These are phyloP conservation scores for Globisporangium takayamanum DNA, from an alignment of 352 stramenopile species.

Conservation along the genomic window DNA sequence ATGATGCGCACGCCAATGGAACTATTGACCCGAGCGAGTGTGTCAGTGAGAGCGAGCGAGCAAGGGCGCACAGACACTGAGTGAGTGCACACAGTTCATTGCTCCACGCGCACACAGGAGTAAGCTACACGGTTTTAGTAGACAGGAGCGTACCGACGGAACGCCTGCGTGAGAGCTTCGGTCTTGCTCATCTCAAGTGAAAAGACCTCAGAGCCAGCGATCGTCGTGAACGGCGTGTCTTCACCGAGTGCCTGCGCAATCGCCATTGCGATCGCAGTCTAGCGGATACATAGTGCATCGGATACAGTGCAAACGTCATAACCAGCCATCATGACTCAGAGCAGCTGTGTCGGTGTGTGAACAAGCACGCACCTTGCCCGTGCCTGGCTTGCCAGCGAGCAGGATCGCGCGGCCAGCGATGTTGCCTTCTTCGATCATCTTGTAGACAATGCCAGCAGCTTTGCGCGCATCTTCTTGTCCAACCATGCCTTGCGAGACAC, in stretches of 20 bases:
- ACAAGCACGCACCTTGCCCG: conserved; percentile 72
- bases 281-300: background rate
- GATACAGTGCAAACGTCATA: background rate
- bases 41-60: background rate
- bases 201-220: conserved; percentile 98
- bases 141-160: conserved; percentile 60
- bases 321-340: background rate
- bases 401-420: conserved; percentile 96
- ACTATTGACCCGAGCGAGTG: conserved; percentile 9
- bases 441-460: conserved; percentile 93
- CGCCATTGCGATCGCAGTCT: conserved; percentile 98
- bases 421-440: conserved; percentile 98
- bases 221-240: conserved; percentile 98
- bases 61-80: background rate
- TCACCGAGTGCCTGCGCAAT: conserved; percentile 96
- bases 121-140: background rate
- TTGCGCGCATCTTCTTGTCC: conserved; percentile 92
- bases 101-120: background rate
- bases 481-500: conserved; percentile 95
- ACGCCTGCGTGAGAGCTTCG: conserved; percentile 97
- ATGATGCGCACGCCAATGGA: conserved; percentile 98
- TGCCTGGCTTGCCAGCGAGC: conserved; percentile 94
- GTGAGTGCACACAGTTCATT: background rate
- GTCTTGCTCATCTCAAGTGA: conserved; percentile 99
- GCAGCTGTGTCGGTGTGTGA: background rate